Conservation (phyloP, 2,329 filamentous ascomycete species). For the Fusarium sp. region DNA sequence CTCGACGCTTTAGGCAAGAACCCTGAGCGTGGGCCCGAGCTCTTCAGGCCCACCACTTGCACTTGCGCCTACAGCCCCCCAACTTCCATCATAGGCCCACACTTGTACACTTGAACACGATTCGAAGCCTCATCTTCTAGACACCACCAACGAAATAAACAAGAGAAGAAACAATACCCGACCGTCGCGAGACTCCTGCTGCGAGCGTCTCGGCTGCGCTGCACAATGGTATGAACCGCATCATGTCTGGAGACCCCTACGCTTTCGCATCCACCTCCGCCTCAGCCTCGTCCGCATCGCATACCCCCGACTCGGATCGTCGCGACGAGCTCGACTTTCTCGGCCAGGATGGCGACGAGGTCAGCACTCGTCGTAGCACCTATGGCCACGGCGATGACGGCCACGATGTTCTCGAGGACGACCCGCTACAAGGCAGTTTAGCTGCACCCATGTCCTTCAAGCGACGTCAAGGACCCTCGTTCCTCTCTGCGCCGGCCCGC, state of each 20-base stretch:
- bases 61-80: not conserved
- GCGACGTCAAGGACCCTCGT: constrained; percentile 69
- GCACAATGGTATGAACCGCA: constrained; percentile 54
- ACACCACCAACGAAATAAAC: not conserved
- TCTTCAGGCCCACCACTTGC: not conserved
- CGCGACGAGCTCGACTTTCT: constrained; percentile 62
- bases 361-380: constrained; percentile 27
- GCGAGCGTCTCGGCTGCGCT: constrained; percentile 32
- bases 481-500: constrained; percentile 59
- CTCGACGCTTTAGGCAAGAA: constrained; percentile 29
- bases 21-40: not conserved
- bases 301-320: constrained; percentile 50
- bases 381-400: constrained; percentile 22
- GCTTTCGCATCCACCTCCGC: constrained; percentile 50
- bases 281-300: constrained; percentile 44
- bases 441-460: constrained; percentile 75
- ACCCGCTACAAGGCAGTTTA: constrained; percentile 65
- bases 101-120: not conserved
- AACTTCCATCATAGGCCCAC: not conserved
- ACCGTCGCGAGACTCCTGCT: constrained; percentile 24
- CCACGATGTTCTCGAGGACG: constrained; percentile 61
- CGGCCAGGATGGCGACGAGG: constrained; percentile 47
- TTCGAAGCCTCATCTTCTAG: not conserved
- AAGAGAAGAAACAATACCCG: not conserved
- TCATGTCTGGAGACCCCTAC: constrained; percentile 55